Evolutionary conservation across 768 basidiomycete genomes (phyloP).

Genomic region (Paxillus rubicundulus): DNA sequence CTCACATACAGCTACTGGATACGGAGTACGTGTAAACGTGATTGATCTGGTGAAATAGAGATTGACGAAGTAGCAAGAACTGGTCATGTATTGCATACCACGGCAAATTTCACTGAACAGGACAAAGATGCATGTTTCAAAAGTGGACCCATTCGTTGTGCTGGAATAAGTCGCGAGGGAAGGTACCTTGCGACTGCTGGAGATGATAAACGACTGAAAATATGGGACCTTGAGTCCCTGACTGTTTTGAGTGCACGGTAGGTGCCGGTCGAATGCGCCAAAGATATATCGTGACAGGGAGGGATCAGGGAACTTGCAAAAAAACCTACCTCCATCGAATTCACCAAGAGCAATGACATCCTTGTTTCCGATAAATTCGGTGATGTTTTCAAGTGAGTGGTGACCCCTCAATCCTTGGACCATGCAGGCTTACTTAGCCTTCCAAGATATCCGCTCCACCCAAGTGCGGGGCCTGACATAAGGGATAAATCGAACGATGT

Average conservation of each 20-base stretch:
- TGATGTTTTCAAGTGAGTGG: conserved; percentile 76
- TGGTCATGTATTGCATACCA: conserved; percentile 49
- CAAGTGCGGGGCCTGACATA: conserved; percentile 5
- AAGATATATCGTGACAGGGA: neutral
- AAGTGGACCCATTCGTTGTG: conserved; percentile 59
- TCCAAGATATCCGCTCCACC: conserved; percentile 61
- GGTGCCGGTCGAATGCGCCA: conserved; percentile 7
- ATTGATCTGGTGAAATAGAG: neutral
- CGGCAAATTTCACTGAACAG: conserved; percentile 31
- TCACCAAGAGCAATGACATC: conserved; percentile 65
- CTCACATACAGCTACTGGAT: conserved; percentile 60
- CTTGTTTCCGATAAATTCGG: conserved; percentile 93
- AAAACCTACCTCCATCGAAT: conserved; percentile 66
- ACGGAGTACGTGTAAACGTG: conserved; percentile 41
- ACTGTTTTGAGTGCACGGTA: conserved; percentile 63
- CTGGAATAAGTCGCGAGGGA: conserved; percentile 45
- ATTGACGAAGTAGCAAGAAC: conserved; percentile 38
- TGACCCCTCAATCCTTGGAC: neutral
- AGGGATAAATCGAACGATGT: conserved; percentile 33
- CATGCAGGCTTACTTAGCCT: neutral
- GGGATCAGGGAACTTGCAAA: conserved; percentile 73
- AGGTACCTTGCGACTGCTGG: conserved; percentile 58
- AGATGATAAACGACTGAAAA: conserved; percentile 79
- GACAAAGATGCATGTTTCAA: conserved; percentile 37
- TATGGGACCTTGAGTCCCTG: conserved; percentile 65